These are phyloP conservation scores for Boletus rubroflammeus DNA, from an alignment of 768 basidiomycete species.

Conservation along the genomic window DNA sequence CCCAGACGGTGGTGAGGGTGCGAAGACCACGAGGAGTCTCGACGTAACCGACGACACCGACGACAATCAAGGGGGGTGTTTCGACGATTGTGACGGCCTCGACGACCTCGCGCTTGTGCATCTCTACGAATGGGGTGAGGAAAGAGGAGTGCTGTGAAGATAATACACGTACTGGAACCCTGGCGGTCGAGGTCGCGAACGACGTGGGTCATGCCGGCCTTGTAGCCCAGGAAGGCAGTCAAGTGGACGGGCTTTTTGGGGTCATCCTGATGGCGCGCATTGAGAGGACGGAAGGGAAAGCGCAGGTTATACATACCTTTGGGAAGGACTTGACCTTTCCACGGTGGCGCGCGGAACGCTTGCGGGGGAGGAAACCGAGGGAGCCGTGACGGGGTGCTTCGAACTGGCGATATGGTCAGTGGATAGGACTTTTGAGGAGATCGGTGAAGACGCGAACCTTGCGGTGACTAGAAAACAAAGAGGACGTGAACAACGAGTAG, in stretches of 20 bases:
- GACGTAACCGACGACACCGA: constrained; percentile 98
- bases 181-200: constrained; percentile 99
- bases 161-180: constrained; percentile 81
- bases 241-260: constrained; percentile 98
- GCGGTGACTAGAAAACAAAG: constrained; percentile 61
- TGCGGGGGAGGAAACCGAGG: constrained; percentile 94
- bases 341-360: constrained; percentile 94
- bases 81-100: constrained; percentile 96
- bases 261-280: constrained; percentile 70
- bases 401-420: constrained; percentile 53
- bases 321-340: constrained; percentile 99
- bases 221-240: constrained; percentile 98
- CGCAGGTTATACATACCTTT: constrained; percentile 53
- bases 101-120: constrained; percentile 99
- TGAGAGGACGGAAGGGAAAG: constrained; percentile 5
- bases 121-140: constrained; percentile 56
- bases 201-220: constrained; percentile 99
- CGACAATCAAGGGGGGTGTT: constrained; percentile 93
- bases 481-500: not conserved
- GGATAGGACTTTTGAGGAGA: not conserved
- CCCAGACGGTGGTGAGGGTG: constrained; percentile 98
- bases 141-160: not conserved
- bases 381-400: constrained; percentile 99
- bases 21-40: constrained; percentile 99
- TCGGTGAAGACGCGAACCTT: constrained; percentile 53